Percentiles rank a stretch among this genome's conserved stretches.
phyloP scores from a whole-genome alignment of 768 basidiomycete species.

The Sarcodon sp. region DNA sequence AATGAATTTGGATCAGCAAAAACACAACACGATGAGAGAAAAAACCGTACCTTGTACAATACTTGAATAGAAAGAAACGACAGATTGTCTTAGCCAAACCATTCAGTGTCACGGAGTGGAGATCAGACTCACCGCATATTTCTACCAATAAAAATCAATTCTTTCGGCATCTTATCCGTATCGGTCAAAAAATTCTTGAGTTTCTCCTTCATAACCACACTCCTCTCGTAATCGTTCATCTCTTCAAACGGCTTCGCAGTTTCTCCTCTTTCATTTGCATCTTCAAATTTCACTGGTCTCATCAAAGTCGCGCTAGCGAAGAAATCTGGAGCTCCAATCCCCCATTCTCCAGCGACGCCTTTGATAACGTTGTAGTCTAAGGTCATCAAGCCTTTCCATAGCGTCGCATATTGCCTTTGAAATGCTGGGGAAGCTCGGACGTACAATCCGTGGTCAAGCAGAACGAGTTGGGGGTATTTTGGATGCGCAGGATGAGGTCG shows the following conservation, averaged over 20 bases:
- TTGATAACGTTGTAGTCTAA: constrained; percentile 42
- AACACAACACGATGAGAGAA: not conserved
- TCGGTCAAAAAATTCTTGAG: constrained; percentile 56
- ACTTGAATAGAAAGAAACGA: not conserved
- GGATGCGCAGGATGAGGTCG: constrained; percentile 40
- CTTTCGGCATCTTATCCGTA: constrained; percentile 72
- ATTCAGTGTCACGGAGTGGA: not conserved
- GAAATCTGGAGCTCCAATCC: constrained; percentile 57
- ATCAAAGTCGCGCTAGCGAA: constrained; percentile 65
- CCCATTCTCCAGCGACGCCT: constrained; percentile 44
- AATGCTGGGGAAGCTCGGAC: constrained; percentile 59
- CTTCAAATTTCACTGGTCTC: constrained; percentile 36
- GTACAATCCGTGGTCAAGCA: constrained; percentile 91
- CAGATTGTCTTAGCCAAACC: not conserved
- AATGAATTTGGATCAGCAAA: constrained; percentile 16
- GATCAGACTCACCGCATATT: constrained; percentile 47
- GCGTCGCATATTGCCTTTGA: constrained; percentile 57
- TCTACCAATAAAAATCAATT: constrained; percentile 58
- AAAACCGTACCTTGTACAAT: constrained; percentile 5
- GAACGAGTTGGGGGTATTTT: constrained; percentile 47
- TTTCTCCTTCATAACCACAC: constrained; percentile 54
- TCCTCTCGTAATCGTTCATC: constrained; percentile 55
- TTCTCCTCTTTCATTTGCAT: constrained; percentile 13
- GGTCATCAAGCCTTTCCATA: constrained; percentile 60
- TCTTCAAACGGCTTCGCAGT: constrained; percentile 11